Evolutionary conservation across 805 yeast species (phyloP), one percentile per base, ranked within the genome.

Genomic region (Starmera caribaea): DNA sequence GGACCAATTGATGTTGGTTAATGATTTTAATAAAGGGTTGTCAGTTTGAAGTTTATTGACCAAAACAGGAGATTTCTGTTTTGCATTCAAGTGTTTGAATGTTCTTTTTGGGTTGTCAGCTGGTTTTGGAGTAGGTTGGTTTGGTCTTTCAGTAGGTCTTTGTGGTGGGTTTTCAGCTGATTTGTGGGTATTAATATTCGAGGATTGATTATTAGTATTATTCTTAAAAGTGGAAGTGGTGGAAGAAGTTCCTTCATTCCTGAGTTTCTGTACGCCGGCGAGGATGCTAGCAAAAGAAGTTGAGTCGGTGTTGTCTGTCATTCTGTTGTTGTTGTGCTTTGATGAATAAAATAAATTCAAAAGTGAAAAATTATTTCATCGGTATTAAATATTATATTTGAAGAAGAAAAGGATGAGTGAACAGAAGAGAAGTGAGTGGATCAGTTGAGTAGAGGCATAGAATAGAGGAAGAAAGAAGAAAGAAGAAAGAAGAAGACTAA

Each of bases 21-120:
- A 57, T 28, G 68, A 63, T 35, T 70, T 69, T 8, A 84, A 58
- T 32, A 83, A 55, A 6, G 90, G 90, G 51, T 84, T 84, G 1
- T 85, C 89, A 37, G 71, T 75, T 54, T 84, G 92, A 0, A 81
- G 68, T 32, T 74, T 73, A 33, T 79, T 73, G 5, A 82, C 84
- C 33, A 72, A 68, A 0, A 79, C 66, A 8, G 31, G 51, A 34
- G 47, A 45, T 39, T 45, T 47, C 34, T 17, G 29, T 45, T 51
- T 36, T 45, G 50, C 27, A 42, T 46, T 40, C 49, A 53, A 12
- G 57, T 52, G 38, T 51, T 53, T 16, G 49, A 44, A 29, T 55
- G 41, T 16, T 14, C 16, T 12, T 14, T 12, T 17, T 40, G 24
- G 32, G 17, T 10, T 37, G 7, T 11, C 21, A 21, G 16, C 17